These are phyloP conservation scores for Parsonsia alboflavescens DNA, from an alignment of 257 asterid species.

Conservation along the genomic window DNA sequence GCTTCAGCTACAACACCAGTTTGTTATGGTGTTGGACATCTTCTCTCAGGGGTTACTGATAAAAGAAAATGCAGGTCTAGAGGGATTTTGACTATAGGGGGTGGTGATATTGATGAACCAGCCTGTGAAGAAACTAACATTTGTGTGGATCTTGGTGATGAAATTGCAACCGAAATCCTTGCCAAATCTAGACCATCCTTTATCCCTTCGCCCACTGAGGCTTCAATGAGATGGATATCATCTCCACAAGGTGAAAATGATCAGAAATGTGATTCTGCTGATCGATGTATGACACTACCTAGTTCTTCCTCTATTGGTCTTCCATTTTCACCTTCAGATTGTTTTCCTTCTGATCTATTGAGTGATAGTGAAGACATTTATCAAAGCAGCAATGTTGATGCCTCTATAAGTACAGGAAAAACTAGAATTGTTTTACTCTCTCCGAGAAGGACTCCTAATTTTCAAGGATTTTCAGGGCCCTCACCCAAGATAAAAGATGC, in stretches of 20 bases:
- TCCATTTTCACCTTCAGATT: slow-evolving; percentile 29
- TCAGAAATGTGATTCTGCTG: slow-evolving; percentile 18
- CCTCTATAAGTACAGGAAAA: slow-evolving; percentile 18
- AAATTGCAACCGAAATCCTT: slow-evolving; percentile 6
- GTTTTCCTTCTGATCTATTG: slow-evolving; percentile 26
- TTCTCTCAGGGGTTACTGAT: slow-evolving; percentile 68
- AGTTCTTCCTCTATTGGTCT: slow-evolving; percentile 20
- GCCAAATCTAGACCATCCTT: slow-evolving; percentile 28
- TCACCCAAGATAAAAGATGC: slow-evolving; percentile 13
- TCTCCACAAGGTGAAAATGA: slow-evolving; percentile 39
- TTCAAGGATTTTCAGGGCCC: slow-evolving; percentile 13
- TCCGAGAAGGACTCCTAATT: slow-evolving; percentile 18
- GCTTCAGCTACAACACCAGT: slow-evolving; percentile 56
- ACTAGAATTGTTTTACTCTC: slow-evolving; percentile 19
- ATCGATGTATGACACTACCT: slow-evolving; percentile 14
- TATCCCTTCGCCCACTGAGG: slow-evolving; percentile 59
- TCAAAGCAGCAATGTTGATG: slow-evolving; percentile 19
- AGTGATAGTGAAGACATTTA: slow-evolving; percentile 17
- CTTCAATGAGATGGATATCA: slow-evolving; percentile 50
- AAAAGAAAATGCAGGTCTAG: slow-evolving; percentile 67
- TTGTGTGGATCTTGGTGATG: slow-evolving; percentile 18
- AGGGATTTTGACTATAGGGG: slow-evolving; percentile 61
- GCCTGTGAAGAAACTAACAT: slow-evolving; percentile 23
- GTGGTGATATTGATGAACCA: slow-evolving; percentile 8
- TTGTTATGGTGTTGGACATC: slow-evolving; percentile 79